Evolutionary conservation across 139 green algal genomes (phyloP).

Genomic region (Gonium pectorale): DNA sequence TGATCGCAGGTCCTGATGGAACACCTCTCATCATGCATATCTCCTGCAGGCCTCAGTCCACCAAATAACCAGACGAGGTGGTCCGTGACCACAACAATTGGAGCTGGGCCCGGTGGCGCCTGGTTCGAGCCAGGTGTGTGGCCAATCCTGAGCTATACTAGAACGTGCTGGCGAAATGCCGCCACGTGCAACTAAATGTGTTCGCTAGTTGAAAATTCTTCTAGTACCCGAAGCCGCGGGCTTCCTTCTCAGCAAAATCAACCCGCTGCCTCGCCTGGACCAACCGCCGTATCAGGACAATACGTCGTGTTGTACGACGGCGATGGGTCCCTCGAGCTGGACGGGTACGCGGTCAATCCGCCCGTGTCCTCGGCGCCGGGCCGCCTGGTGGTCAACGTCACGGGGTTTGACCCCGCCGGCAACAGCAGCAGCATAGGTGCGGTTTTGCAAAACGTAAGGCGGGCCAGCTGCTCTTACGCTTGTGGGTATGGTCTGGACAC

Average conservation of each 20-base stretch:
- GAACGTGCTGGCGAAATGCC: neutral
- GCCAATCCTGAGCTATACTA: neutral
- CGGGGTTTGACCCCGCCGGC: no score
- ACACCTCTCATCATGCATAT: neutral
- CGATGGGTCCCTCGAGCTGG: constrained; percentile 35
- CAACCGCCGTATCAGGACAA: neutral
- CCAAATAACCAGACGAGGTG: neutral
- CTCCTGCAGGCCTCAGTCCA: neutral
- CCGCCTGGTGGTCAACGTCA: constrained; percentile 18
- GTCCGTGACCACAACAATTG: no score
- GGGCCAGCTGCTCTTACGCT: neutral
- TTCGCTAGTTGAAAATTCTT: neutral
- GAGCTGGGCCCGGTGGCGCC: neutral
- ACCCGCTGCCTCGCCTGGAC: neutral
- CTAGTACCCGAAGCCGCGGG: neutral
- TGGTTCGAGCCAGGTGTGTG: neutral
- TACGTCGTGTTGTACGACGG: constrained; percentile 57
- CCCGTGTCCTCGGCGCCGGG: constrained; percentile 15
- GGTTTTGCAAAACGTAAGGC: neutral
- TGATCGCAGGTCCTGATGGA: no score
- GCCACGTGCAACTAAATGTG: neutral
- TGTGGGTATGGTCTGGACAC: no score
- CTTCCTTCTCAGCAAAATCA: neutral
- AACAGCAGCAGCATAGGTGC: constrained; percentile 21
- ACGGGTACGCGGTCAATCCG: constrained; percentile 8